phyloP scores from a whole-genome alignment of 768 basidiomycete species.

The Russula dissimulans region DNA sequence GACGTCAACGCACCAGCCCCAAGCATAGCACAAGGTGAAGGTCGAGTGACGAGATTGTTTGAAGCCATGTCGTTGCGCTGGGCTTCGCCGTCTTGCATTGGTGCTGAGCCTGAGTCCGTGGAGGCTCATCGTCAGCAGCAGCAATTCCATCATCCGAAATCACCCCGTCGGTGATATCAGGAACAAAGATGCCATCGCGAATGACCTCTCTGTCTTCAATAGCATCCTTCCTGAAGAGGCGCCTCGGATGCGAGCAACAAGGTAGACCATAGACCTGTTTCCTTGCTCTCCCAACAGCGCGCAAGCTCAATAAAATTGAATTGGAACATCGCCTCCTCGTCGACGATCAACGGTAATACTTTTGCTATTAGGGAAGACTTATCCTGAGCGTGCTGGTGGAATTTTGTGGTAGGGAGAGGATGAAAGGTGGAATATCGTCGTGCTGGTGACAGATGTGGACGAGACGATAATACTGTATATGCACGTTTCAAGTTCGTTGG shows the following conservation, averaged over 20 bases:
- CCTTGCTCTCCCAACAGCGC: conserved; percentile 55
- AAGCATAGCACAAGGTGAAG: conserved; percentile 18
- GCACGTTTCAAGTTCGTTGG: conserved; percentile 90
- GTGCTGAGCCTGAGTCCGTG: conserved; percentile 17
- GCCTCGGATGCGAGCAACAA: conserved; percentile 84
- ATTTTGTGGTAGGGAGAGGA: conserved; percentile 63
- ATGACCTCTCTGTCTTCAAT: conserved; percentile 68
- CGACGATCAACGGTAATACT: conserved; percentile 53
- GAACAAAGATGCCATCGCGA: conserved; percentile 44
- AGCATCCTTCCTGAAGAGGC: conserved; percentile 69
- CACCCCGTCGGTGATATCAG: conserved; percentile 62
- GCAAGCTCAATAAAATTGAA: conserved; percentile 47
- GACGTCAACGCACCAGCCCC: conserved; percentile 19
- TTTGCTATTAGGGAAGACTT: conserved; percentile 70
- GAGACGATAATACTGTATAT: conserved; percentile 73
- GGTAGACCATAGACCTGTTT: conserved; percentile 64
- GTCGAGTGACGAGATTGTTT: conserved; percentile 26
- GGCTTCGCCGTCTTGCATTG: conserved; percentile 21
- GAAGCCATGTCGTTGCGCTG: conserved; percentile 27
- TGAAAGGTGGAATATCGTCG: conserved; percentile 58
- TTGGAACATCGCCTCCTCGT: conserved; percentile 55
- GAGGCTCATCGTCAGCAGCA: conserved; percentile 19
- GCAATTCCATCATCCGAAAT: not conserved
- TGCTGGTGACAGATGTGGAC: conserved; percentile 83
- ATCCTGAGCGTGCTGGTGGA: conserved; percentile 71